Evolutionary conservation across 768 basidiomycete species (phyloP), one percentile per base, ranked within the genome.

Genomic region (Pleurotus tuoliensis): DNA sequence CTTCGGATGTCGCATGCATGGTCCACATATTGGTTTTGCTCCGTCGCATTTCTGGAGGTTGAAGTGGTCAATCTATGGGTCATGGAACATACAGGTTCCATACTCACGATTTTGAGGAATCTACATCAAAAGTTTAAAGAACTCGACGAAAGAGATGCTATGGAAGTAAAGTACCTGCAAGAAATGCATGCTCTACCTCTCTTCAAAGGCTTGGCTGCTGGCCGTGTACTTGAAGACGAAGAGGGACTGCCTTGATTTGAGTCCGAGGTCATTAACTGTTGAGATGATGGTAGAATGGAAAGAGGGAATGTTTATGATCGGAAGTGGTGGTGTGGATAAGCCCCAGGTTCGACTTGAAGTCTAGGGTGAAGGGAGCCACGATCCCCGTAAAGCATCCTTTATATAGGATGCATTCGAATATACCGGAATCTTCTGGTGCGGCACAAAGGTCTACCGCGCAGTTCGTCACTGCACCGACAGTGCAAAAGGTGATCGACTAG

Each of bases 11-110:
- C 75, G 71, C 20, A 71, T 67, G 70, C 88, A 90, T 41, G 83
- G 86, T 1, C 81, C 81, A 65, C 88, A 90, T 8, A 79, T 71
- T 1, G 87, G 87, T 56, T 82, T 81, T 3, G 65, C 66, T 15
- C 86, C 85, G 62, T 90, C 87, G 61, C 88, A 90, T 74, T 82
- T 83, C 87, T 64, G 58, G 49, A 47, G 13, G 5, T 27, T 51
- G n/a, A 41, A 57, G 57, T 56, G 30, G 30, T 34, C 30, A 34
- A 11, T 34, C 30, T 34, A 34, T 34, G 30, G 4, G 30, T 2
- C 9, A 9, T 0, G 30, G 11, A 11, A 34, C 9, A 34, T 2
- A 9, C 3, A 34, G 30, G 9, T 27, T 43, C 46, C 22, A 49
- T 22, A 68, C 77, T 57, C 58, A 80, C 80, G 58, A 81, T 80